Percentiles rank a stretch among this genome's conserved stretches.
phyloP scores from a whole-genome alignment of 202 grass and related monocot species.

The Setaria italica region DNA sequence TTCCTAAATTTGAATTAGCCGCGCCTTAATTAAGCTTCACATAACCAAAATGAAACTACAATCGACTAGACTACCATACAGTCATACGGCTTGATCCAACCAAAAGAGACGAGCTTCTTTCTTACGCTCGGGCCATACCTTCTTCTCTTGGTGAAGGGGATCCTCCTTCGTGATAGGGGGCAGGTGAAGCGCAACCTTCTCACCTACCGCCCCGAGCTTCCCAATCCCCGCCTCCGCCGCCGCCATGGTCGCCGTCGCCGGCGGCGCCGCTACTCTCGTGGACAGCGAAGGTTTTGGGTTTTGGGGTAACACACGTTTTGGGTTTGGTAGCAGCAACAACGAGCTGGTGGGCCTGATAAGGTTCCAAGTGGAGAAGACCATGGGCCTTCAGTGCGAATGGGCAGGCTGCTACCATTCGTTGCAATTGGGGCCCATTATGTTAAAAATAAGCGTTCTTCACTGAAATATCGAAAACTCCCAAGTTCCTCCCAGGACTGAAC shows the following conservation, averaged over 20 bases:
- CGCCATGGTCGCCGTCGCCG: constrained; percentile 35
- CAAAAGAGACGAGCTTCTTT: neutral
- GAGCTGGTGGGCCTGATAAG: neutral
- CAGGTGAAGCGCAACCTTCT: constrained; percentile 48
- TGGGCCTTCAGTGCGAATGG: neutral
- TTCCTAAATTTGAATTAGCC: neutral
- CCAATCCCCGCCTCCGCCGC: neutral
- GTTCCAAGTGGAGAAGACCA: neutral
- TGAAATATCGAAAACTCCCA: too few relatives aligned
- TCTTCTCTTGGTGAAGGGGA: constrained; percentile 67
- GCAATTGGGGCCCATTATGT: neutral
- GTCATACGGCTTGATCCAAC: neutral
- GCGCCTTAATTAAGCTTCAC: neutral
- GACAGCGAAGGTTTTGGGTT: constrained; percentile 33
- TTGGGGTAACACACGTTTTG: neutral
- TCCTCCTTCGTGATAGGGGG: constrained; percentile 54
- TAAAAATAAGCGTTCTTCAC: too few relatives aligned
- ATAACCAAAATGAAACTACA: neutral
- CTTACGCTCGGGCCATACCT: constrained; percentile 47
- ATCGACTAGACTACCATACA: neutral
- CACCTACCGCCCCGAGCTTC: constrained; percentile 28
- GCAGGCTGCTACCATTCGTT: neutral
- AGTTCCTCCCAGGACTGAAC: too few relatives aligned
- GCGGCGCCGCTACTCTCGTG: constrained; percentile 6
- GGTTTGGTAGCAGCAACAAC: neutral